These are phyloP conservation scores for Abrus pulchellus DNA, from an alignment of 306 rosid genomes.

Conservation along the genomic window DNA sequence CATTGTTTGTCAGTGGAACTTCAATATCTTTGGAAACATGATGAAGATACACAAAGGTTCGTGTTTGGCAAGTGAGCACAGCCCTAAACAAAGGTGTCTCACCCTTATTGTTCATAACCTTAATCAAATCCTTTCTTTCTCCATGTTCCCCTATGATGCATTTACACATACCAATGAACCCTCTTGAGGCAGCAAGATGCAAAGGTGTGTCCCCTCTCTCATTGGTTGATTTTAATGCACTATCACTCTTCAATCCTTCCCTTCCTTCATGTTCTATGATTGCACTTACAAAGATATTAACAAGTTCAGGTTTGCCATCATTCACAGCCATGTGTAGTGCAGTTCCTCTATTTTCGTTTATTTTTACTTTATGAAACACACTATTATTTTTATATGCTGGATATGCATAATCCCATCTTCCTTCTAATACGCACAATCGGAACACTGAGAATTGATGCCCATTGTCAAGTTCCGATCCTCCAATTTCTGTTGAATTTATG, in stretches of 20 bases:
- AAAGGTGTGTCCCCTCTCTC: constrained; percentile 29
- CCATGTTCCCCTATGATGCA: neutral
- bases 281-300: neutral
- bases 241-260: neutral
- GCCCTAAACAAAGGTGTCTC: constrained; percentile 61
- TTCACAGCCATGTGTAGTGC: constrained; percentile 40
- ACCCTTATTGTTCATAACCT: neutral
- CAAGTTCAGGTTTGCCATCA: neutral
- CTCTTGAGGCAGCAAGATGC: constrained; percentile 33
- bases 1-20: neutral
- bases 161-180: constrained; percentile 14
- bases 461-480: neutral
- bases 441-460: neutral
- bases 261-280: constrained; percentile 7
- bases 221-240: neutral
- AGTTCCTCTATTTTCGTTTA: constrained; percentile 24
- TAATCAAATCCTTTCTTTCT: constrained; percentile 34
- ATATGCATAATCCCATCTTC: neutral
- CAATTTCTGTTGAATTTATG: neutral
- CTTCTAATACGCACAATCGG: constrained; percentile 4
- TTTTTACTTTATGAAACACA: neutral
- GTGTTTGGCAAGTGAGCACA: constrained; percentile 38
- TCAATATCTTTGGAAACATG: neutral
- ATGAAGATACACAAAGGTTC: constrained; percentile 6
- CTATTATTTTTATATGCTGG: neutral